Conservation (phyloP, 768 basidiomycete genomes). For the Neoboletus subvelutipes region DNA sequence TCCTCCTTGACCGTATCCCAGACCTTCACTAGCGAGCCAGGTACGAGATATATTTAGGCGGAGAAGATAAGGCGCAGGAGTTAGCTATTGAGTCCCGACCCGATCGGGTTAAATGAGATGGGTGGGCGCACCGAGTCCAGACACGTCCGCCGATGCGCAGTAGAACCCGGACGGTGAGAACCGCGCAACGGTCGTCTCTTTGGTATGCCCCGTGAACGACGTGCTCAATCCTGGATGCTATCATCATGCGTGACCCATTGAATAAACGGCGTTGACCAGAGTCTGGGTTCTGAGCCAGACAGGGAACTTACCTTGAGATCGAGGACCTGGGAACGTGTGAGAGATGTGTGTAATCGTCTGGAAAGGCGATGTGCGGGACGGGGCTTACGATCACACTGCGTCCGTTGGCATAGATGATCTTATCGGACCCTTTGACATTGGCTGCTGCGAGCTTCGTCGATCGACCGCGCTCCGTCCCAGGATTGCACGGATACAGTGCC, state of each 20-base stretch:
- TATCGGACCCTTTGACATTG: slow-evolving; percentile 53
- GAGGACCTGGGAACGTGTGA: slow-evolving; percentile 56
- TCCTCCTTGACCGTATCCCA: slow-evolving; percentile 93
- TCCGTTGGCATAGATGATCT: slow-evolving; percentile 84
- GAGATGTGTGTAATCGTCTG: not conserved
- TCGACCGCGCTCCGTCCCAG: slow-evolving; percentile 61
- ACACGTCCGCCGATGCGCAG: slow-evolving; percentile 85
- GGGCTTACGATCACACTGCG: slow-evolving; percentile 80
- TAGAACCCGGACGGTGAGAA: slow-evolving; percentile 94
- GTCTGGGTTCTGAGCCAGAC: not conserved
- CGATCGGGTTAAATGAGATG: not conserved
- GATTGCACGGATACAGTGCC: slow-evolving; percentile 65
- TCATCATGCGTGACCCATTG: not conserved
- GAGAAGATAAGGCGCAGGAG: not conserved
- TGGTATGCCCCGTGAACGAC: slow-evolving; percentile 77
- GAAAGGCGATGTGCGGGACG: not conserved
- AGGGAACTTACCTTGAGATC: slow-evolving; percentile 67
- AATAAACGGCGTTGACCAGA: not conserved
- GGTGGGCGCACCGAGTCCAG: slow-evolving; percentile 65
- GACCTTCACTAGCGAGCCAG: slow-evolving; percentile 60
- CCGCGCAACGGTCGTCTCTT: slow-evolving; percentile 84
- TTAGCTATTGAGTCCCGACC: not conserved
- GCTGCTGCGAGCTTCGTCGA: slow-evolving; percentile 70
- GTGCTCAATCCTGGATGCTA: slow-evolving; percentile 66
- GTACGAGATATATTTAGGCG: not conserved